Evolutionary conservation across 495 filamentous ascomycete species (phyloP), one percentile per base, ranked within the genome.

Genomic region (Aspergillus campestris): DNA sequence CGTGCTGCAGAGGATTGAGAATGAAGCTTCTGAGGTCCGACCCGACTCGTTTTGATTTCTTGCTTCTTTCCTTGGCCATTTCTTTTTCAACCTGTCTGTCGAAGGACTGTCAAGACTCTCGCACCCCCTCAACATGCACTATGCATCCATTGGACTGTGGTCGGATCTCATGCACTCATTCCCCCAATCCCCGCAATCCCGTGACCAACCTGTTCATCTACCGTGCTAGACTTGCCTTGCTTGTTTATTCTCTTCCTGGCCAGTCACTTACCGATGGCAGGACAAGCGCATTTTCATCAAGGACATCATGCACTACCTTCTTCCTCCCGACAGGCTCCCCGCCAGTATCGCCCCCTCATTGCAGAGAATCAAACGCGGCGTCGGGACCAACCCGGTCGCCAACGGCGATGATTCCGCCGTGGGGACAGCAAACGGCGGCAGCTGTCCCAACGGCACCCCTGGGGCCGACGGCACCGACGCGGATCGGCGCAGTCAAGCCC

Each of bases 261-360:
- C 37, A 42, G 48, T 59, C 53, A 63, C 69, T 74, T 68, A 75
- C 64, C 62, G 48, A 55, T 14, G 46, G 34, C 49, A 67, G 55
- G 59, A 67, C 52, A 95, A 95, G 68, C 84, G 92, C 45, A 64
- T 95, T 53, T 94, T 97, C 72, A 92, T 98, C 77, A 98, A 98
- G 63, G 92, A 97, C 63, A 98, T 98, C 58, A 78, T 84, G 32
- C 81, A 96, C 62, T 95, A 96, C 61, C 69, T 95, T 35, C 66
- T 91, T 44, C 88, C 91, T 5, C 89, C 88, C 3, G 60, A 81
- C 49, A 67, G 70, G n/a, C 71, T 81, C 43, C 70, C 75, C 12
- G 78, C 84, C 34, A 72, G 64, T 31, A 81, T 91, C 45, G 87
- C 87, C 13, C 87, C 87, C 2, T 91, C 87, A 29, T 71, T 96